Conservation (phyloP, 768 basidiomycete species). For the Pleurotus giganteus region DNA sequence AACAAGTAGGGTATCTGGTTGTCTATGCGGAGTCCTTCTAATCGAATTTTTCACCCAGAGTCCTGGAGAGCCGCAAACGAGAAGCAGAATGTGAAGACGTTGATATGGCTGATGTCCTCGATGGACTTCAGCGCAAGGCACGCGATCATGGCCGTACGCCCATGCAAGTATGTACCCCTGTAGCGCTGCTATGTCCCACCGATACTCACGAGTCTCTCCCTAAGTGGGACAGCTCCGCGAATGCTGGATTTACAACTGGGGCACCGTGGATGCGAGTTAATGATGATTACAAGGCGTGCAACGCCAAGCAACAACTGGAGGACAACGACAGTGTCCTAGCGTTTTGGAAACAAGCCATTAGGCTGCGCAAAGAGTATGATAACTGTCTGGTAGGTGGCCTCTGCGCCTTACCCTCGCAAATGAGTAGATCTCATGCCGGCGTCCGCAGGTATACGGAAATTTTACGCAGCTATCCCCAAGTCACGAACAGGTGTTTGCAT, state of each 20-base stretch:
- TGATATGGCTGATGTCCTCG: slow-evolving; percentile 62
- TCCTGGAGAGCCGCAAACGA: neutral
- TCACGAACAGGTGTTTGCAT: slow-evolving; percentile 55
- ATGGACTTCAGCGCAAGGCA: slow-evolving; percentile 56
- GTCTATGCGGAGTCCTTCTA: neutral
- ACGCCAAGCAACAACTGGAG: slow-evolving; percentile 44
- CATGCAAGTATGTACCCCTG: slow-evolving; percentile 48
- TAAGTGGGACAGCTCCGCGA: slow-evolving; percentile 53
- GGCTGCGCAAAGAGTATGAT: slow-evolving; percentile 49
- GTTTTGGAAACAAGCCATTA: slow-evolving; percentile 61
- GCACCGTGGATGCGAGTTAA: slow-evolving; percentile 76
- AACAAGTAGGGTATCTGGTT: slow-evolving; percentile 34
- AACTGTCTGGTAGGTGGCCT: neutral
- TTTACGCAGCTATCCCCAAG: slow-evolving; percentile 47
- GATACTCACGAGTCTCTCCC: neutral
- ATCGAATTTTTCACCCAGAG: too few species aligned
- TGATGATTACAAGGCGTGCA: slow-evolving; percentile 63
- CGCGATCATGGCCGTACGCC: slow-evolving; percentile 72
- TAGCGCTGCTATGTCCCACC: neutral
- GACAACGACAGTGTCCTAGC: slow-evolving; percentile 52
- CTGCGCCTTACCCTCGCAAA: neutral
- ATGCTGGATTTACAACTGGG: slow-evolving; percentile 66
- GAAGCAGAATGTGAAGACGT: slow-evolving; percentile 30
- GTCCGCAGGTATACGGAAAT: slow-evolving; percentile 54
- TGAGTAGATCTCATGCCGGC: neutral